These are phyloP conservation scores for Candida rishiriensis DNA, from an alignment of 805 yeast genomes.

Conservation along the genomic window DNA sequence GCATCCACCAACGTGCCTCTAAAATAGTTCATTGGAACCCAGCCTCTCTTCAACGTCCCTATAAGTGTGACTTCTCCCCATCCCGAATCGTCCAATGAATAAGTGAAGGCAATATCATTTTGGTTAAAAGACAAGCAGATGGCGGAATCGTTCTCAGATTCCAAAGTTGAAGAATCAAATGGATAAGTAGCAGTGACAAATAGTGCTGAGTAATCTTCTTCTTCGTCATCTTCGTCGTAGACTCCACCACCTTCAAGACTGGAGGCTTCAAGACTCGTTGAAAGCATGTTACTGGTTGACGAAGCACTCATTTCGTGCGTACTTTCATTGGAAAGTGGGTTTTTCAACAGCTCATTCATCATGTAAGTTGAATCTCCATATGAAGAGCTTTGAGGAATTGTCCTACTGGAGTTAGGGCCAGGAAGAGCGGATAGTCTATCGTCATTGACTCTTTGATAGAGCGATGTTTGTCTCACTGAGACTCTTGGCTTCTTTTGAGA, in stretches of 20 bases:
- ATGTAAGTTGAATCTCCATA: too few species aligned
- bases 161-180: conserved; percentile 42
- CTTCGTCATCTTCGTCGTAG: conserved; percentile 17
- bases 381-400: background rate
- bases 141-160: conserved; percentile 61
- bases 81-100: conserved; percentile 73
- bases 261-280: background rate
- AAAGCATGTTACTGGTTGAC: background rate
- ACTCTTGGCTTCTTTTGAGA: conserved; percentile 17
- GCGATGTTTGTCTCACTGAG: conserved; percentile 25
- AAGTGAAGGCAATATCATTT: conserved; percentile 71
- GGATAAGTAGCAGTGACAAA: conserved; percentile 33
- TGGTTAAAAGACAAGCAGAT: conserved; percentile 70
- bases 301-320: background rate
- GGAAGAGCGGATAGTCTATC: conserved; percentile 3
- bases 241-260: background rate
- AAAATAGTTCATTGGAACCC: conserved; percentile 85
- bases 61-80: conserved; percentile 84
- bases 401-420: background rate
- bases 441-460: conserved; percentile 18
- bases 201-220: conserved; percentile 32
- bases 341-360: too few species aligned
- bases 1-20: conserved; percentile 32
- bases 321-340: too few species aligned
- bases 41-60: conserved; percentile 61